Evolutionary conservation across 495 filamentous ascomycete species (phyloP), one percentile per base, ranked within the genome.

Genomic region (Penicillium lividum): DNA sequence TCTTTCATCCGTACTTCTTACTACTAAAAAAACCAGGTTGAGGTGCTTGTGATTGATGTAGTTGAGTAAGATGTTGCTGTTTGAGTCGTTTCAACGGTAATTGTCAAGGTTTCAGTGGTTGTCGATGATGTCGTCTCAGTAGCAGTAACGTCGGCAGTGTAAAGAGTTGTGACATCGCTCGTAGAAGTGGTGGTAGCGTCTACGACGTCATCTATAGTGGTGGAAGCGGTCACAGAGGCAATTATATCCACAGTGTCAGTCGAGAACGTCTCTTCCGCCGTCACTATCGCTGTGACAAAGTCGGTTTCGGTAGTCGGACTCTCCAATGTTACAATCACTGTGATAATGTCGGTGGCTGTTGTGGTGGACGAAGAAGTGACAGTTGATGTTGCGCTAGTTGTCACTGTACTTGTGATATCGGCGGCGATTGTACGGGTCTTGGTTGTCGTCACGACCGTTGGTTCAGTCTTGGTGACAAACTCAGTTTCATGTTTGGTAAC

Each of bases 51-150:
- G 16, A 52, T 8, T 5, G 33, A 52, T 27, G 50, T 40, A 8
- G 50, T 52, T 16, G 50, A 52, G 33, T 31, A 40, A 5, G 40
- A 3, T 40, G 30, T 52, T 9, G 50, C 50, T 52, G 40, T 15
- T 10, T 52, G 31, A 7, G 50, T 52, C 18, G 40, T 31, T 13
- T 52, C 50, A 31, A 52, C 10, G 3, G 50, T 52, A 5, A n/a
- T 25, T 25, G 50, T 52, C 4, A 18, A 36, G 9, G 50, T 40
- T 5, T 52, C 50, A 1, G 33, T 52, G 22, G 30, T n/a, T 40
- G 50, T 52, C 16, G 40, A 31, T 7, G 50, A 52, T 10, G 50
- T 10, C 13, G 30, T 52, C 34, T 36, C 50, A 5, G 22, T 52
- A 22, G 33, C 15, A 22, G 50, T 52, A 16, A 25, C 33, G 27